Conservation (phyloP, 495 filamentous ascomycete species). For the Neurospora cerealis region DNA sequence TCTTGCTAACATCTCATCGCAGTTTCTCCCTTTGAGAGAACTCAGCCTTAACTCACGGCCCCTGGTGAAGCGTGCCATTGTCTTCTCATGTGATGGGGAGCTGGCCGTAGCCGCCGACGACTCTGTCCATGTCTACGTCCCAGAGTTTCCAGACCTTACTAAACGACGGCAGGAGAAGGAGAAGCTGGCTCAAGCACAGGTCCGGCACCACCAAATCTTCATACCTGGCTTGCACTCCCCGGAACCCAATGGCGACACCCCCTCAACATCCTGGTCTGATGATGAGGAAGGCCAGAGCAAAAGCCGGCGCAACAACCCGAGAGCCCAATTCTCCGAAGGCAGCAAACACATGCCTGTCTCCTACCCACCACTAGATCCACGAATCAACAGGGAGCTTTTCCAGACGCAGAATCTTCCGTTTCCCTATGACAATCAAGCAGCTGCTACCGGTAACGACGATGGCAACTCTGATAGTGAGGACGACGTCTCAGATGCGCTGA, state of each 20-base stretch:
- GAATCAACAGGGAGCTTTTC: constrained; percentile 27
- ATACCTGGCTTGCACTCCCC: constrained; percentile 13
- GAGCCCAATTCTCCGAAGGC: constrained; percentile 23
- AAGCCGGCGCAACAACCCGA: constrained; percentile 8
- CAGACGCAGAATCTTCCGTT: constrained; percentile 11
- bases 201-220: neutral
- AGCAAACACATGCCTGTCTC: constrained; percentile 27
- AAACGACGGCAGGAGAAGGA: constrained; percentile 4
- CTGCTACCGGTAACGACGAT: neutral
- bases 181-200: neutral
- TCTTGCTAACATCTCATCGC: constrained; percentile 1
- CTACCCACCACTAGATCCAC: constrained; percentile 24
- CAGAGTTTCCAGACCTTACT: constrained; percentile 27
- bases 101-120: constrained; percentile 38
- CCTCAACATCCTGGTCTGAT: constrained; percentile 8
- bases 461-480: constrained; percentile 7
- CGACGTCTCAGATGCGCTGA: neutral
- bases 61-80: constrained; percentile 32
- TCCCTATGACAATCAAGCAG: constrained; percentile 9
- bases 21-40: constrained; percentile 32
- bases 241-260: constrained; percentile 5
- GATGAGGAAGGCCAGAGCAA: constrained; percentile 7
- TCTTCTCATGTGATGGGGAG: constrained; percentile 40
- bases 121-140: constrained; percentile 36
- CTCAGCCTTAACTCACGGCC: constrained; percentile 33